These are phyloP conservation scores for Pythium aphanidermatum DNA, from an alignment of 352 stramenopile species.

Conservation along the genomic window DNA sequence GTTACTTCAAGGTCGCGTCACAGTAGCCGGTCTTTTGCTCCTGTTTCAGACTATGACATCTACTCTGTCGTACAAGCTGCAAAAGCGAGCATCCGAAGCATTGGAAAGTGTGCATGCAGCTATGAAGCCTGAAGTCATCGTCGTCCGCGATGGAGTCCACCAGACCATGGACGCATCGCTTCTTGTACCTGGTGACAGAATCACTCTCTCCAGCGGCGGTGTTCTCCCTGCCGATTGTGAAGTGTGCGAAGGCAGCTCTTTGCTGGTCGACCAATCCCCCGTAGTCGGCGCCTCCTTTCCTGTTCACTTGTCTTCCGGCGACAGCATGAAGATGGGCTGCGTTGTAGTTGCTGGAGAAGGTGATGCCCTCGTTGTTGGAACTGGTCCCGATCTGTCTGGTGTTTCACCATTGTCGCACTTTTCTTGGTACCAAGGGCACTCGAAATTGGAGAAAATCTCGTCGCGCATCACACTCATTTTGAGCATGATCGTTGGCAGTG, in stretches of 20 bases:
- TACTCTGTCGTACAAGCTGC: slow-evolving; percentile 67
- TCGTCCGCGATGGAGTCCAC: slow-evolving; percentile 87
- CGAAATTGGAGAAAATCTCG: slow-evolving; percentile 86
- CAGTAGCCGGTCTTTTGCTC: slow-evolving; percentile 64
- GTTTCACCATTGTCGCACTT: too few species aligned
- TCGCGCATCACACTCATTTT: too few species aligned
- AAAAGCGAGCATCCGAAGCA: slow-evolving; percentile 79
- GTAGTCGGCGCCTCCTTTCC: slow-evolving; percentile 95
- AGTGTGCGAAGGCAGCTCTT: slow-evolving; percentile 66
- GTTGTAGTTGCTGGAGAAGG: slow-evolving; percentile 87
- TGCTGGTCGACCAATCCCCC: slow-evolving; percentile 89
- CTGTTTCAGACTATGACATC: slow-evolving; percentile 70
- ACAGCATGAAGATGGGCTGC: slow-evolving; percentile 86
- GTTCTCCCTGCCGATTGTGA: slow-evolving; percentile 91
- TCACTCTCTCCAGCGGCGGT: slow-evolving; percentile 86
- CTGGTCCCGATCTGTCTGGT: slow-evolving; percentile 76
- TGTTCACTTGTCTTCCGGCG: slow-evolving; percentile 71
- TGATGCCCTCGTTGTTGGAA: slow-evolving; percentile 88
- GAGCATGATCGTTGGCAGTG: too few species aligned
- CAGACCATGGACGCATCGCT: slow-evolving; percentile 83
- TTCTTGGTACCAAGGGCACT: too few species aligned
- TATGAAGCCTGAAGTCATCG: slow-evolving; percentile 79
- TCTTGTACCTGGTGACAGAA: slow-evolving; percentile 92
- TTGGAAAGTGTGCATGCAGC: slow-evolving; percentile 82
- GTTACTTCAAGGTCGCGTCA: slow-evolving; percentile 39